Evolutionary conservation across 257 asterid species (phyloP).

Genomic region (Prunella vulgaris): DNA sequence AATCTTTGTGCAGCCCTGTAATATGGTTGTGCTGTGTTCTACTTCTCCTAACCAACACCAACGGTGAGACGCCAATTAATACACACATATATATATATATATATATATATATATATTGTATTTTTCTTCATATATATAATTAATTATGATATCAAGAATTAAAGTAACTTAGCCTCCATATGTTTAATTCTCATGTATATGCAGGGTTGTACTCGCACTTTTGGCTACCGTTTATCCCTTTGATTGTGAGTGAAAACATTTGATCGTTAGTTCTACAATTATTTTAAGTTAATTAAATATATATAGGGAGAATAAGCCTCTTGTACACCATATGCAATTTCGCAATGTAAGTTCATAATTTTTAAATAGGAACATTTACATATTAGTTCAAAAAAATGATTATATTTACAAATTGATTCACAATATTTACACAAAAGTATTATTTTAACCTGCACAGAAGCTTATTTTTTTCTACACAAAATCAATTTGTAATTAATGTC

Average conservation of each 20-base stretch:
- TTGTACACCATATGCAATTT: no score
- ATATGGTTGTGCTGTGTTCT: slow-evolving; percentile 72
- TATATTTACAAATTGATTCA: no score
- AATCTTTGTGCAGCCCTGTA: slow-evolving; percentile 53
- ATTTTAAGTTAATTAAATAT: no score
- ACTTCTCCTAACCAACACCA: slow-evolving; percentile 77
- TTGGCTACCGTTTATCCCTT: slow-evolving; percentile 88
- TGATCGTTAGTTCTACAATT: no score
- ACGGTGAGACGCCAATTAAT: slow-evolving; percentile 45
- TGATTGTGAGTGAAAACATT: slow-evolving; percentile 48
- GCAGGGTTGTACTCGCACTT: slow-evolving; percentile 83
- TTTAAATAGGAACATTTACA: no score
- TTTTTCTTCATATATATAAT: neutral
- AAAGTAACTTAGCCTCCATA: neutral
- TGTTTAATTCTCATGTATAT: slow-evolving; percentile 8
- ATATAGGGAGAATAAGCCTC: no score
- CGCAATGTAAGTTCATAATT: no score
- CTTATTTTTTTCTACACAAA: no score
- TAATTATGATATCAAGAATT: neutral
- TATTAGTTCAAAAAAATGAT: no score
- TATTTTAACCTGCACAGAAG: no score
- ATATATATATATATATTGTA: neutral
- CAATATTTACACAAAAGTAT: no score
- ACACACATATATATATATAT: neutral
- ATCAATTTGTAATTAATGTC: no score